Evolutionary conservation across 2,329 filamentous ascomycete species (phyloP).

Genomic region (Pestalotiopsis sp.): DNA sequence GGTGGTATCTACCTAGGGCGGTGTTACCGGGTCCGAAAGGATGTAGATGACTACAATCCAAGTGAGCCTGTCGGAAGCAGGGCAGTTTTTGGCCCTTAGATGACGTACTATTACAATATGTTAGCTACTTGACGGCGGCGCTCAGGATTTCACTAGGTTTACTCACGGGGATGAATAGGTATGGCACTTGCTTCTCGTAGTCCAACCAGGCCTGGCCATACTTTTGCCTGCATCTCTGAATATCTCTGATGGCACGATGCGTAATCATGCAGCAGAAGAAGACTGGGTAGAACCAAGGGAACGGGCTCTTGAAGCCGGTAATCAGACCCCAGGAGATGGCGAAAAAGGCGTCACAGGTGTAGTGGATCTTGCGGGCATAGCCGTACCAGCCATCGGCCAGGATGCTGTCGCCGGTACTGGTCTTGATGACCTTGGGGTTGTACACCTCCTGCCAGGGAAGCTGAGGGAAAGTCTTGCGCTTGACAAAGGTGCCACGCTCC

Average conservation of each 20-base stretch:
- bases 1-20: background rate
- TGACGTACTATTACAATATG: background rate
- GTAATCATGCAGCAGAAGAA: slow-evolving; percentile 83
- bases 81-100: background rate
- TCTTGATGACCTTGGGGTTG: slow-evolving; percentile 78
- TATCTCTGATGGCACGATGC: slow-evolving; percentile 76
- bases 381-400: slow-evolving; percentile 87
- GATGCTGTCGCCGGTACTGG: slow-evolving; percentile 73
- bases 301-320: slow-evolving; percentile 64
- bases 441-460: slow-evolving; percentile 84
- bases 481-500: slow-evolving; percentile 70
- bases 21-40: background rate
- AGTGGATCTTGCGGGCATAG: slow-evolving; percentile 64
- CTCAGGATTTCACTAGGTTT: background rate
- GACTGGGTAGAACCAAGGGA: slow-evolving; percentile 86
- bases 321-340: slow-evolving; percentile 53
- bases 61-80: background rate
- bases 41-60: background rate
- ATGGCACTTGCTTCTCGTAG: slow-evolving; percentile 79
- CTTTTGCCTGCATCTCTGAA: slow-evolving; percentile 72
- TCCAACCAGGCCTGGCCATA: slow-evolving; percentile 83
- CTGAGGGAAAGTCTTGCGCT: slow-evolving; percentile 83
- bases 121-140: background rate
- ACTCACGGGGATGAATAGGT: slow-evolving; percentile 68
- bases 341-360: slow-evolving; percentile 52